Percentiles rank a stretch among this genome's conserved stretches.
These are phyloP conservation scores for Starmera quercuum DNA, from an alignment of 805 yeast genomes.

Conservation along the genomic window DNA sequence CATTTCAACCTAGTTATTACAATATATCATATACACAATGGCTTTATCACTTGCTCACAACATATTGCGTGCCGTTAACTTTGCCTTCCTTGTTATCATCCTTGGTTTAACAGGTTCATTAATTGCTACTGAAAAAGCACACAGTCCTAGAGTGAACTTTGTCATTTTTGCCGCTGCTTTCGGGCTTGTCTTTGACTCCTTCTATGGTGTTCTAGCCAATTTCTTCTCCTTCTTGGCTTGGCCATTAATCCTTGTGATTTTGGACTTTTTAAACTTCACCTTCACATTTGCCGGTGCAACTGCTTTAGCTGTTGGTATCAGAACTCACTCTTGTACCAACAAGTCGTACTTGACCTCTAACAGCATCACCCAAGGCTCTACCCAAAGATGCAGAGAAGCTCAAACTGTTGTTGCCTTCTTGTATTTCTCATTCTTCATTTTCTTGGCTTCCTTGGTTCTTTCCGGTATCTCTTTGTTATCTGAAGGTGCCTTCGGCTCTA, in stretches of 20 bases:
- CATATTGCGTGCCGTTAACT: constrained; percentile 65
- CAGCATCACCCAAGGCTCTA: constrained; percentile 65
- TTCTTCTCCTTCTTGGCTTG: constrained; percentile 76
- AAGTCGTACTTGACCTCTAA: constrained; percentile 53
- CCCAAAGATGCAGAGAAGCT: constrained; percentile 89
- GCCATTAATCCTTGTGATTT: constrained; percentile 66
- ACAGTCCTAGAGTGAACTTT: constrained; percentile 77
- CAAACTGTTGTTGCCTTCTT: constrained; percentile 80
- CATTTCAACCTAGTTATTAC: neutral
- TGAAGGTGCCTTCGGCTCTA: constrained; percentile 52
- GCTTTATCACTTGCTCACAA: constrained; percentile 71
- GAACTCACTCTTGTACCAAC: constrained; percentile 82
- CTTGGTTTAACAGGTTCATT: constrained; percentile 90
- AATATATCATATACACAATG: constrained; percentile 13
- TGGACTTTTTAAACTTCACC: constrained; percentile 84
- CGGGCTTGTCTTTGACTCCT: constrained; percentile 70
- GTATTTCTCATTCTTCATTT: constrained; percentile 75
- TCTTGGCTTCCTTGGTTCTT: constrained; percentile 54
- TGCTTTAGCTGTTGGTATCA: constrained; percentile 86
- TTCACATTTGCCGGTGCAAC: constrained; percentile 94
- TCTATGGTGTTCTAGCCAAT: constrained; percentile 75
- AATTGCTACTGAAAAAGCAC: constrained; percentile 53
- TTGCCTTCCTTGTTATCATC: constrained; percentile 66
- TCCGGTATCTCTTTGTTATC: constrained; percentile 45
- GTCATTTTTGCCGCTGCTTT: constrained; percentile 83